phyloP scores from a whole-genome alignment of 139 green algal species.

The Tetradesmus lagerheimii region DNA sequence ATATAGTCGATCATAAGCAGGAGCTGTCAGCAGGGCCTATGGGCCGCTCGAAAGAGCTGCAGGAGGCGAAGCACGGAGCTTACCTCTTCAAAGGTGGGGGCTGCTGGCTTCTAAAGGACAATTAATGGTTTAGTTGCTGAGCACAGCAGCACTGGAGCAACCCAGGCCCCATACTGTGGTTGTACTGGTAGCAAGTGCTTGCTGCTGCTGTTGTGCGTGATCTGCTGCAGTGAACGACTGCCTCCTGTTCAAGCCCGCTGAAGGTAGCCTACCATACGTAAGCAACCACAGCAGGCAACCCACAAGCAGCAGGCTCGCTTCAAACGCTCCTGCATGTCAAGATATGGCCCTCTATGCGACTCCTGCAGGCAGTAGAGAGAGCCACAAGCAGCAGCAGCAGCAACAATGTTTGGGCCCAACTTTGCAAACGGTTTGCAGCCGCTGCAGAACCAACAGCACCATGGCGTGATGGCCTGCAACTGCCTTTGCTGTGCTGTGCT shows the following conservation, averaged over 20 bases:
- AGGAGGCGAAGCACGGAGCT: not conserved
- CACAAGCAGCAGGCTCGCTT: not conserved
- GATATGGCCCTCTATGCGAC: too few species aligned
- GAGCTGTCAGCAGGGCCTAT: not conserved
- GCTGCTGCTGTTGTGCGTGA: not conserved
- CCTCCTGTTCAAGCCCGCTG: constrained; percentile 46
- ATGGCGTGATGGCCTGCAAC: not conserved
- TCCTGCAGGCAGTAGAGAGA: too few species aligned
- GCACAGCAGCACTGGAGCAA: too few species aligned
- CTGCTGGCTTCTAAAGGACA: too few species aligned
- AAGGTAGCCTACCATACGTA: not conserved
- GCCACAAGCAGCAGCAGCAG: too few species aligned
- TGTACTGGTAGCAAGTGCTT: not conserved
- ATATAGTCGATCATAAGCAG: too few species aligned
- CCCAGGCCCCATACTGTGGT: not conserved
- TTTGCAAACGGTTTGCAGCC: too few species aligned
- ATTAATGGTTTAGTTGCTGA: too few species aligned
- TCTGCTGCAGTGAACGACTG: constrained; percentile 53
- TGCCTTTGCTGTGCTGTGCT: not conserved
- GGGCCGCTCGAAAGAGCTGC: not conserved
- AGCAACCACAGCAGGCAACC: not conserved
- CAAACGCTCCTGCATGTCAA: too few species aligned
- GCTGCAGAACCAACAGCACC: too few species aligned
- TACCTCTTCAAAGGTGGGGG: not conserved
- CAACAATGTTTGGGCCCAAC: too few species aligned